Evolutionary conservation across 352 stramenopile species (phyloP), one percentile per base, ranked within the genome.

Genomic region (Phytophthora fragariaefolia): DNA sequence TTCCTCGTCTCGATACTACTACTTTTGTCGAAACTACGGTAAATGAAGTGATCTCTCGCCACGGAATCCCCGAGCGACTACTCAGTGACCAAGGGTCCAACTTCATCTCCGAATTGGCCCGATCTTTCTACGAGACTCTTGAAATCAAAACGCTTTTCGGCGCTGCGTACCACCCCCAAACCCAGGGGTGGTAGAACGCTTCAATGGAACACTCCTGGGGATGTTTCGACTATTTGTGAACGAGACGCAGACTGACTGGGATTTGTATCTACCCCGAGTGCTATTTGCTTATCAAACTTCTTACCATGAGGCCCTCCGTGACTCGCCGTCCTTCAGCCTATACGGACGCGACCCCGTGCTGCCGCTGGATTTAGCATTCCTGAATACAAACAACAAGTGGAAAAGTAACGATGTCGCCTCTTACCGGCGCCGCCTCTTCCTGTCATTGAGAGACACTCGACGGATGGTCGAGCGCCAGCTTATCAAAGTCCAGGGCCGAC

Each of bases 311-410:
- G 27, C 42, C 0, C 13, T 67, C 0, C 49, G 59, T 6, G 59
- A 67, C n/a, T 51, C 49, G 0, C 50, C 59, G 6, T 51, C n/a
- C n/a, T n/a, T n/a, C n/a, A n/a, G n/a, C n/a, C n/a, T n/a, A n/a
- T n/a, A n/a, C n/a, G n/a, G n/a, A n/a, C n/a, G n/a, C n/a, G n/a
- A 58, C 13, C 36, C 40, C 6, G 38, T 55, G 2, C 12, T 60
- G 0, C 58, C 58, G 5, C 27, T 66, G n/a, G 58, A 58, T n/a
- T 8, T 66, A 0, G 58, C 58, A 10, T 66, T 66, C 9, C 27
- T 66, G 15, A 66, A 58, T 36, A 1, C 45, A 4, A 38, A 48
- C 1, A 38, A 42, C 10, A 51, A 58, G 2, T 66, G 26, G 36
- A 58, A 58, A 3, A 58, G 49, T 12, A 55, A 67, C 28, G 49